Evolutionary conservation across 202 grass and related monocot genomes (phyloP), one percentile per base, ranked within the genome.

Genomic region (Cymbopogon flexuosus): DNA sequence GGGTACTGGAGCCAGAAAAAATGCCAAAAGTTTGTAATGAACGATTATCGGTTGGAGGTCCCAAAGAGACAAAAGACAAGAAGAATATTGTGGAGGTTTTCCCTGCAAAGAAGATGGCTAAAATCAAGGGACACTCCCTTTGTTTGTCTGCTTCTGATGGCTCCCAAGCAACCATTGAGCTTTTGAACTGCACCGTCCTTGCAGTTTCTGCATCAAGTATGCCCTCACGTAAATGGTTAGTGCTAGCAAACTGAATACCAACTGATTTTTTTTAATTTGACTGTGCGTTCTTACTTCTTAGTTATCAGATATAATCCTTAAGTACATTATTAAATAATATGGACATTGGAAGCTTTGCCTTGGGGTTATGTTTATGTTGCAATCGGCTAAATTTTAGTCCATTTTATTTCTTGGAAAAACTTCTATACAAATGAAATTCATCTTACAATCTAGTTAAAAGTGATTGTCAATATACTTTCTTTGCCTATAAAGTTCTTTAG

Each of bases 221-320:
- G 72, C 60, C 88, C 68, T 89, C 92, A 16, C 95, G 88, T 43
- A 98, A 93, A 88, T 98, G 95, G 95, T 98, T n/a, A 91, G 83
- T 89, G 34, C 58, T 59, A 30, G 24, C 0, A 72, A 36, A 66
- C 64, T 30, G 46, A 34, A 58, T 39, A 30, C 11, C 37, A 22
- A n/a, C n/a, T n/a, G n/a, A n/a, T n/a, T n/a, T n/a, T 66, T 5
- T 87, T 75, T 65, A 79, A 43, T 43, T 58, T 75, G 33, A 54
- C 14, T 8, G 15, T 86, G n/a, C 8, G 12, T n/a, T n/a, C n/a
- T n/a, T n/a, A n/a, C n/a, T 66, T 42, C 6, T 45, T 23, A 76
- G 12, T 24, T 72, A 30, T 31, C 64, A 68, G 73, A 60, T 37
- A 23, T 4, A 79, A 56, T 60, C 59, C 3, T 59, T 15, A 14